A percentile compares a stretch with the other conserved stretches of the same genome.
phyloP scores from a whole-genome alignment of 139 green algal species.

The Diplosphaera chodatii region DNA sequence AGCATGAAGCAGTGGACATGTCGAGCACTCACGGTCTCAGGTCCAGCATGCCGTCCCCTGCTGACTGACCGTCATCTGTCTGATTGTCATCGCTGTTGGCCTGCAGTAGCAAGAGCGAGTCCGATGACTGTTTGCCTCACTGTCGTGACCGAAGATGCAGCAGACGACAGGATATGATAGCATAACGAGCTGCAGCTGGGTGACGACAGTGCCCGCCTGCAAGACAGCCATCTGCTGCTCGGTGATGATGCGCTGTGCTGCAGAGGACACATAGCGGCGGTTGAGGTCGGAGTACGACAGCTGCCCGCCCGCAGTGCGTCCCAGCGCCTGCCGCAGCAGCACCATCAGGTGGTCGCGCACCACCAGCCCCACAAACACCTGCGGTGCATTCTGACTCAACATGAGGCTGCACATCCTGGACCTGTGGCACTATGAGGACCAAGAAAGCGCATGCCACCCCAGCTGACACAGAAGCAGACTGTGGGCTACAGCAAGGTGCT shows the following conservation, averaged over 20 bases:
- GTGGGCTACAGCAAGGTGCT: no score
- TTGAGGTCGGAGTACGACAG: constrained; percentile 41
- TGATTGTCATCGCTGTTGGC: neutral
- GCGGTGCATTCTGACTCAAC: neutral
- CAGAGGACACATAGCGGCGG: constrained; percentile 28
- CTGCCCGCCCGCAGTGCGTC: constrained; percentile 27
- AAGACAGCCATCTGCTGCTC: constrained; percentile 59
- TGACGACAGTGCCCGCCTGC: constrained; percentile 18
- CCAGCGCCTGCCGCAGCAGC: constrained; percentile 54
- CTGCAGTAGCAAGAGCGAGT: no score
- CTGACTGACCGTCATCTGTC: constrained; percentile 14
- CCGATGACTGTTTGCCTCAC: constrained; percentile 1
- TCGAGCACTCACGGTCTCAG: constrained; percentile 32
- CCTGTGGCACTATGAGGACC: no score
- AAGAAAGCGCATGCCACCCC: no score
- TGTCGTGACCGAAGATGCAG: no score
- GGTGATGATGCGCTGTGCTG: constrained; percentile 19
- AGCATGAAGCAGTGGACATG: no score
- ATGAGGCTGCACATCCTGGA: no score
- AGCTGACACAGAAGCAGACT: no score
- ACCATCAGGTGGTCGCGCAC: constrained; percentile 68
- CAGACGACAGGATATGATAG: no score
- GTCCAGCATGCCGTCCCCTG: constrained; percentile 53
- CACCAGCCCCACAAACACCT: constrained; percentile 73
- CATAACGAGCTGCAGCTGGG: no score